Base-by-base conservation (phyloP, 2,329 filamentous ascomycete genomes). In the Parafenestella ontariensis region DNA sequence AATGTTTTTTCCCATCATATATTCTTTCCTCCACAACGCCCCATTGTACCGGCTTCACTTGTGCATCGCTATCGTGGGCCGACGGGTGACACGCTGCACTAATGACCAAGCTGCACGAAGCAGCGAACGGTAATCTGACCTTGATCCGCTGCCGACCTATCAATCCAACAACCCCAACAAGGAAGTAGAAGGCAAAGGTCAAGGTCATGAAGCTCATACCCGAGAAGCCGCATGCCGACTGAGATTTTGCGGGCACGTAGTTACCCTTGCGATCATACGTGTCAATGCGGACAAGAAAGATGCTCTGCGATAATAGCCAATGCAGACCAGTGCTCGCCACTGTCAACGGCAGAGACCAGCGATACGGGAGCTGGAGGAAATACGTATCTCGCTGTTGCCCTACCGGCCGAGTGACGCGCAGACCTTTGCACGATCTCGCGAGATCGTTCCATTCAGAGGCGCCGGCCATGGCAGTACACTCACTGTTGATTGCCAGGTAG, bases 61-160 rank as follows among this genome's bases (percentile, higher is more conserved):
- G 45, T 10, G 54, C 49, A n/a, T 56, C 46, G 17, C 44, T 39
- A 10, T 60, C 55, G 37, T 54, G 56, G 13, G 18, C 44, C 13
- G 39, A n/a, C 3, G n/a, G n/a, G n/a, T n/a, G n/a, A n/a, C n/a
- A n/a, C n/a, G n/a, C n/a, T n/a, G n/a, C n/a, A n/a, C n/a, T n/a
- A n/a, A 62, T 70, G 64, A 44, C 65, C n/a, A 68, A 6, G 65
- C 60, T 2, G 68, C 65, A 42, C 52, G 48, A 31, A 69, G 66
- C 18, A 56, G 89, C 92, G 81, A 93, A 91, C 74, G 90, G 90
- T 54, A 92, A 92, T 57, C 82, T 92, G 17, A 89, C 88, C 8
- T 81, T 91, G 15, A 90, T 89, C 2, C 88, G 89, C 2, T 51
- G 44, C n/a, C 89, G 89, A 0, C 91, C 91, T 75, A 89, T n/a